Evolutionary conservation across 73 alveolate species (phyloP).

Genomic region (Symbiodinium pilosum): DNA sequence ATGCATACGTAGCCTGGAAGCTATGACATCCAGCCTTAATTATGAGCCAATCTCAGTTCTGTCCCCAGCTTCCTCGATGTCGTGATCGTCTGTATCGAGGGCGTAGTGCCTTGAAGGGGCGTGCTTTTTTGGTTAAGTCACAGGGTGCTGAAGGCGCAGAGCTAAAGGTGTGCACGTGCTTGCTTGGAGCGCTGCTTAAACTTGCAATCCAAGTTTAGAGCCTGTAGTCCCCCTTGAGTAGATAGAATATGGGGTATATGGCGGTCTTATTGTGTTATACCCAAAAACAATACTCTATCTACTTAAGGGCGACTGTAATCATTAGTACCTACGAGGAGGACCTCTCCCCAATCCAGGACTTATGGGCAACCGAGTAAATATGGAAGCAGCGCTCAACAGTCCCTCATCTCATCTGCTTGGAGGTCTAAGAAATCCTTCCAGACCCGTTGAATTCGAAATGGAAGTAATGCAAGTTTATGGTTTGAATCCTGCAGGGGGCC

Average conservation of each 20-base stretch:
- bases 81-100: background rate
- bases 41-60: background rate
- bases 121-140: background rate
- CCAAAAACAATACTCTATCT: too few species aligned
- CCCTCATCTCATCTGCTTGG: background rate
- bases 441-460: background rate
- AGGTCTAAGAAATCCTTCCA: background rate
- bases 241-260: too few species aligned
- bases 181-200: background rate
- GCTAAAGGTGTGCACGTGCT: background rate
- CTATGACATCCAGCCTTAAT: background rate
- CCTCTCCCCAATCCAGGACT: background rate
- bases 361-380: background rate
- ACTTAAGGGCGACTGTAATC: too few species aligned
- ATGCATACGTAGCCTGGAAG: too few species aligned
- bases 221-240: too few species aligned
- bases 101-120: background rate
- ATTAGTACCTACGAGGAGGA: background rate
- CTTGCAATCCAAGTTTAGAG: background rate
- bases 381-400: background rate
- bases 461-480: background rate
- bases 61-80: background rate
- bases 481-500: background rate
- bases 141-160: background rate
- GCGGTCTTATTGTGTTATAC: too few species aligned